Conservation (phyloP, 805 yeast genomes). For the Zygosaccharomyces siamensis region DNA sequence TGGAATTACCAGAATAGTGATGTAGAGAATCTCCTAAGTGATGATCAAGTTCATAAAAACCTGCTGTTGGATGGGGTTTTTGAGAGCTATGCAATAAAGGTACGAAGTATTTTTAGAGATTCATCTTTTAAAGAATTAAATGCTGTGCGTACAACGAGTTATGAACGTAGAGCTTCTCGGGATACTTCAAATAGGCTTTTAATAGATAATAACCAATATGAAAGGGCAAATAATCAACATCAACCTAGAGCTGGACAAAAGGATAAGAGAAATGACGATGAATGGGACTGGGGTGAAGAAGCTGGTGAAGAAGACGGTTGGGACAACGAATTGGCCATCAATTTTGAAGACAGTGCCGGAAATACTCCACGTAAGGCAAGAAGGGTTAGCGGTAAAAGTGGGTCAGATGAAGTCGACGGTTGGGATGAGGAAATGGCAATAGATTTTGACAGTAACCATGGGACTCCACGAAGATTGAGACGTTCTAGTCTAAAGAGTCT, state of each 20-base stretch:
- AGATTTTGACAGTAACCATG: conserved; percentile 12
- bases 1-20: conserved; percentile 21
- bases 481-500: neutral
- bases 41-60: conserved; percentile 22
- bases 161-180: neutral
- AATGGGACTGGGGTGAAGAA: conserved; percentile 28
- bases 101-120: conserved; percentile 18
- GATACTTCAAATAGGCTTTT: neutral
- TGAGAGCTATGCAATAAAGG: conserved; percentile 13
- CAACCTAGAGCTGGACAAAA: neutral
- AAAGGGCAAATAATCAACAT: neutral
- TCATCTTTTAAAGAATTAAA: conserved; percentile 11
- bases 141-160: neutral
- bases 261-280: conserved; percentile 11
- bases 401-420: conserved; percentile 19
- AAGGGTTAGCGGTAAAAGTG: conserved; percentile 10
- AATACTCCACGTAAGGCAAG: conserved; percentile 1
- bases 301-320: conserved; percentile 4
- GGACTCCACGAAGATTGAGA: conserved; percentile 1
- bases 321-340: conserved; percentile 8
- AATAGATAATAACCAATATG: neutral
- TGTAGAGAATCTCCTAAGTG: conserved; percentile 19
- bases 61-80: conserved; percentile 26
- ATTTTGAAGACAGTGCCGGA: neutral
- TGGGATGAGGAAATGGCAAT: conserved; percentile 25